phyloP scores from a whole-genome alignment of 1,284 basidiomycete genomes.

The Irpex rosettiformis region DNA sequence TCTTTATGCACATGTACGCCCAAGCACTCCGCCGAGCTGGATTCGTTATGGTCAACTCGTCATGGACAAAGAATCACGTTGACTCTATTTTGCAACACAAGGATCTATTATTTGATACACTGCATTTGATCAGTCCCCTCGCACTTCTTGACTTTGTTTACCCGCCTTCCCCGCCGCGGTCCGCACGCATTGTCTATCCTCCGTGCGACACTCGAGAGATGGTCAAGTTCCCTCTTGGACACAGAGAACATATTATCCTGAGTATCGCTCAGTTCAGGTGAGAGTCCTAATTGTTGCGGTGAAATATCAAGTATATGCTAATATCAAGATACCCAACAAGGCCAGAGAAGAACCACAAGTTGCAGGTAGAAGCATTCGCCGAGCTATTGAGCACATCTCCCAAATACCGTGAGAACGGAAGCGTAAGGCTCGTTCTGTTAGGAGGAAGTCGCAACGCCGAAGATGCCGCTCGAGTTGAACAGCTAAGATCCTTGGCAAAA shows the following conservation, averaged over 20 bases:
- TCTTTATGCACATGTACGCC: slow-evolving; percentile 85
- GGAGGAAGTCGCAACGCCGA: slow-evolving; percentile 80
- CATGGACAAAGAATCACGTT: slow-evolving; percentile 91
- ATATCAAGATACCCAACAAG: slow-evolving; percentile 32
- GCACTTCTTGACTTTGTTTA: slow-evolving; percentile 25
- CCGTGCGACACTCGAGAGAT: slow-evolving; percentile 88
- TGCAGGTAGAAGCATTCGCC: slow-evolving; percentile 75
- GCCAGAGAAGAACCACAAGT: slow-evolving; percentile 93
- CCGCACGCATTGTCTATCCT: slow-evolving; percentile 74
- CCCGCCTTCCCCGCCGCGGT: slow-evolving; percentile 20
- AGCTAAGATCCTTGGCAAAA: slow-evolving; percentile 55
- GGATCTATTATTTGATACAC: slow-evolving; percentile 42
- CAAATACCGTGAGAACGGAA: slow-evolving; percentile 39
- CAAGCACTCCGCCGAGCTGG: slow-evolving; percentile 71
- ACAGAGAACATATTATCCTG: slow-evolving; percentile 66
- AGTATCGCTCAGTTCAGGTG: slow-evolving; percentile 93
- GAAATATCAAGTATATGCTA: slow-evolving; percentile 4
- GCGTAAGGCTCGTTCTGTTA: slow-evolving; percentile 66
- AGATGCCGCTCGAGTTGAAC: slow-evolving; percentile 71
- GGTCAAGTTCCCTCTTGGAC: slow-evolving; percentile 56
- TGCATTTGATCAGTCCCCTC: slow-evolving; percentile 34
- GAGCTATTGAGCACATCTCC: slow-evolving; percentile 60
- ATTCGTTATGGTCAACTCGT: slow-evolving; percentile 91
- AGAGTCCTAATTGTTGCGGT: slow-evolving; percentile 12
- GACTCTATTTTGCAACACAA: slow-evolving; percentile 63